A percentile compares a stretch with the other conserved stretches of the same genome.
These are phyloP conservation scores for Malus hybrid DNA, from an alignment of 331 rosid genomes.

Conservation along the genomic window DNA sequence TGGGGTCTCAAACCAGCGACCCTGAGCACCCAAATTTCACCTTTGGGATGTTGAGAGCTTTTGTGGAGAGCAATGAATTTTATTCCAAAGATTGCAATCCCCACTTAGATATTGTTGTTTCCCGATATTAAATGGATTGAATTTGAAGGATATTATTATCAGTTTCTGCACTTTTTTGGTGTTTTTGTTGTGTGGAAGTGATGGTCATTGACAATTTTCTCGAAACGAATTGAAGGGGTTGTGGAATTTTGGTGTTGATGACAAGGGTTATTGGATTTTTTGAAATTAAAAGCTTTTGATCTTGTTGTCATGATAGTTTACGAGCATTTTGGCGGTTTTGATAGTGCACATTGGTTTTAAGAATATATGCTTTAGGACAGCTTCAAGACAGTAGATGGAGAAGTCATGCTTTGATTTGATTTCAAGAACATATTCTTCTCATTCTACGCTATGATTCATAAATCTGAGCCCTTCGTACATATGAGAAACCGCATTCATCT, in stretches of 20 bases:
- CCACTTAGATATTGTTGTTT: constrained; percentile 29
- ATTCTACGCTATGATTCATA: background rate
- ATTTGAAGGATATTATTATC: background rate
- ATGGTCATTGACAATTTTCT: background rate
- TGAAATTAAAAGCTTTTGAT: background rate
- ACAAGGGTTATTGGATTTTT: background rate
- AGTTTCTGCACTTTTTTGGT: background rate
- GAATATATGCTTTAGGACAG: background rate
- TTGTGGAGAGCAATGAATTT: constrained; percentile 68
- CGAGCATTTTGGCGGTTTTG: background rate
- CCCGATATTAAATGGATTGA: background rate
- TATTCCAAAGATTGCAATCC: constrained; percentile 67
- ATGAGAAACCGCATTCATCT: background rate
- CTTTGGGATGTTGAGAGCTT: constrained; percentile 39
- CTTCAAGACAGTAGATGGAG: background rate
- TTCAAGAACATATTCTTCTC: background rate
- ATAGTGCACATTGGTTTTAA: background rate
- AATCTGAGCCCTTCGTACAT: background rate
- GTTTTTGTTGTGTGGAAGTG: background rate
- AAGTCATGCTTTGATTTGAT: background rate
- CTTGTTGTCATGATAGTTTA: background rate
- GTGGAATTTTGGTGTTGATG: background rate
- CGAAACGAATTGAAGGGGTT: background rate
- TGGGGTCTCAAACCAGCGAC: constrained; percentile 38
- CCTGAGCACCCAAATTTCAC: constrained; percentile 60